phyloP scores from a whole-genome alignment of 108 stramenopile species.

The Skeletonema grethae region DNA sequence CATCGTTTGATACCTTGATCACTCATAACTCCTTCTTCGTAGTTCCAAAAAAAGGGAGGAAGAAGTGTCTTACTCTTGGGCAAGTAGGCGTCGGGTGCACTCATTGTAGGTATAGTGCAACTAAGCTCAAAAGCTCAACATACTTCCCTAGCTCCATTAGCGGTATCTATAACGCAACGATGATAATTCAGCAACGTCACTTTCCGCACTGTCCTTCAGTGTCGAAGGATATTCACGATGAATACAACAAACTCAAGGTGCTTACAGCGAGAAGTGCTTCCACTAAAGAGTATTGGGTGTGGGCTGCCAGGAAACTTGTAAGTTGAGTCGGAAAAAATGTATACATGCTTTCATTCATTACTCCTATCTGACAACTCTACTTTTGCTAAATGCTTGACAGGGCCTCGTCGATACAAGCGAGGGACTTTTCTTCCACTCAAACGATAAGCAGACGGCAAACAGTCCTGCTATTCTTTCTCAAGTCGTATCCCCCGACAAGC shows the following conservation, averaged over 20 bases:
- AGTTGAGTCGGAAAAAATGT: neutral
- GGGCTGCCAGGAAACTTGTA: slow-evolving; percentile 38
- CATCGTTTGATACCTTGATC: slow-evolving; percentile 5
- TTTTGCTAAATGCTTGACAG: neutral
- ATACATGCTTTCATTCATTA: no score
- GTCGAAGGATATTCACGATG: slow-evolving; percentile 46
- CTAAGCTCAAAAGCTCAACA: slow-evolving; percentile 42
- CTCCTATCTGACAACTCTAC: neutral
- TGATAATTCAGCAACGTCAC: slow-evolving; percentile 52
- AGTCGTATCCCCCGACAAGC: neutral
- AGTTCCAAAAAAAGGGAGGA: slow-evolving; percentile 76
- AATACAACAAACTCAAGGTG: slow-evolving; percentile 44
- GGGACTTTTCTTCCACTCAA: slow-evolving; percentile 43
- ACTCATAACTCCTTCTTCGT: slow-evolving; percentile 1
- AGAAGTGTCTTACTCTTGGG: slow-evolving; percentile 74
- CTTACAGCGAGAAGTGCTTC: slow-evolving; percentile 45
- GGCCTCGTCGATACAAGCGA: slow-evolving; percentile 33
- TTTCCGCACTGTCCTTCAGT: slow-evolving; percentile 63
- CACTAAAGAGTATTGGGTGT: slow-evolving; percentile 50
- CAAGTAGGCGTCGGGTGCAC: slow-evolving; percentile 87
- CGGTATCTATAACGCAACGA: slow-evolving; percentile 50
- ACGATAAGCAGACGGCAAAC: neutral
- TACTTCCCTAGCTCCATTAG: slow-evolving; percentile 41
- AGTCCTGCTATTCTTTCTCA: neutral
- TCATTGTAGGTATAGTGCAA: slow-evolving; percentile 50